phyloP scores from a whole-genome alignment of 2,329 filamentous ascomycete genomes.

The Graphilbum ipis-grandicollis region DNA sequence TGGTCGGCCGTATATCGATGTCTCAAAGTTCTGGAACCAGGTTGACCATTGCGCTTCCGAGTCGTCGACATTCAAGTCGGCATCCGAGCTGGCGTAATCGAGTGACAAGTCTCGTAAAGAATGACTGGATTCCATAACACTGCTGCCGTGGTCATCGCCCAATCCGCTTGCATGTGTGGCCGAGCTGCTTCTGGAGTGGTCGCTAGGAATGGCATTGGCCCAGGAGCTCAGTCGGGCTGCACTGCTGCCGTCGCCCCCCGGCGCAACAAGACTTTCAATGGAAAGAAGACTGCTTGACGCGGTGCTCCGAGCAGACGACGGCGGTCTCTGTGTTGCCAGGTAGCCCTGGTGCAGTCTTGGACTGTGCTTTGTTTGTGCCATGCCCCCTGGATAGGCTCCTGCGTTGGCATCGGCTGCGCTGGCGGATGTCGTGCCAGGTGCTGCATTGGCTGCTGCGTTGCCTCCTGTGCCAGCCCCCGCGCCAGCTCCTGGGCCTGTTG shows the following conservation, averaged over 20 bases:
- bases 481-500: too few relatives aligned
- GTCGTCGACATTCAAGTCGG: background rate
- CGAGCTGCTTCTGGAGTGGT: too few relatives aligned
- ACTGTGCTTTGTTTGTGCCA: background rate
- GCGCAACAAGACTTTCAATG: background rate
- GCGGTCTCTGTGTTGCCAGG: background rate
- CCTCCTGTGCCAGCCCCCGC: too few relatives aligned
- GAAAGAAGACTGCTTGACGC: background rate
- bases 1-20: background rate
- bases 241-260: background rate
- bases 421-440: too few relatives aligned
- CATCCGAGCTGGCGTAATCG: background rate
- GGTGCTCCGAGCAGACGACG: background rate
- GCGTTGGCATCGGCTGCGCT: background rate
- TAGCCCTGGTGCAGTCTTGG: background rate
- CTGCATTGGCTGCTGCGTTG: too few relatives aligned
- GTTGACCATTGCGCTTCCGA: background rate
- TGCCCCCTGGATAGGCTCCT: background rate
- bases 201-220: background rate
- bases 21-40: background rate
- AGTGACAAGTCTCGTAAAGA: background rate
- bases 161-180: too few relatives aligned
- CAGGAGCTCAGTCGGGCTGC: background rate
- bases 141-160: too few relatives aligned
- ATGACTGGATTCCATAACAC: too few relatives aligned